Evolutionary conservation across 1,139 yeast species (phyloP).

Genomic region (Candida frijolesensis): DNA sequence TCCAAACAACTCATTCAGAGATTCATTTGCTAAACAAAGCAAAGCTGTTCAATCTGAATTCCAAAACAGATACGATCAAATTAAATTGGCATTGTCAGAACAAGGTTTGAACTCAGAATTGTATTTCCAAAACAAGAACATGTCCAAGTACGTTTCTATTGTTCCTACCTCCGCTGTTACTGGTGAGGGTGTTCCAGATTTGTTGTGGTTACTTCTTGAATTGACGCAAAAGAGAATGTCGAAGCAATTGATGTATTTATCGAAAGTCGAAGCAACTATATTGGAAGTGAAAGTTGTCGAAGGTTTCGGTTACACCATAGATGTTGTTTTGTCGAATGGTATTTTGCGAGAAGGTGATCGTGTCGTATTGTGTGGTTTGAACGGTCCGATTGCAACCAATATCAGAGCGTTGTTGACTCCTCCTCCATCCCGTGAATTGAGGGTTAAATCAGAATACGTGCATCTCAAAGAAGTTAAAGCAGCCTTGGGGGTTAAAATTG

Average conservation of each 20-base stretch:
- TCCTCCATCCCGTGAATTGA: conserved; percentile 94
- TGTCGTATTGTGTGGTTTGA: conserved; percentile 93
- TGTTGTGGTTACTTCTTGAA: conserved; percentile 92
- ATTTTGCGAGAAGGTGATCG: conserved; percentile 92
- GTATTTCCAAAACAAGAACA: conserved; percentile 91
- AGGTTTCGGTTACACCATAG: conserved; percentile 98
- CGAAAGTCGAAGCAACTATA: conserved; percentile 92
- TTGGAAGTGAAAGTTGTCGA: conserved; percentile 98
- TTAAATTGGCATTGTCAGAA: conserved; percentile 91
- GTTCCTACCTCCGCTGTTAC: conserved; percentile 99
- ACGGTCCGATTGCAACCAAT: conserved; percentile 98
- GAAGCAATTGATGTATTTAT: conserved; percentile 94
- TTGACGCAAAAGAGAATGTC: conserved; percentile 99
- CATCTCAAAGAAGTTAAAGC: conserved; percentile 98
- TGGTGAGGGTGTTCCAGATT: conserved; percentile 99
- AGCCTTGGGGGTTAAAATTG: conserved; percentile 97
- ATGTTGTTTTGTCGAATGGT: conserved; percentile 96
- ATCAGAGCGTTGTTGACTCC: conserved; percentile 96
- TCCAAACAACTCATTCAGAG: conserved; percentile 95
- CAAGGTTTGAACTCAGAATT: conserved; percentile 98
- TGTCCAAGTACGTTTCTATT: conserved; percentile 90
- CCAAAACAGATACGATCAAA: conserved; percentile 81
- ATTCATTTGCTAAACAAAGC: conserved; percentile 79
- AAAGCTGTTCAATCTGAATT: conserved; percentile 90
- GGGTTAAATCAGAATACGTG: conserved; percentile 90